These are phyloP conservation scores for Senecio squalidus DNA, from an alignment of 140 eudicot species.

Conservation along the genomic window DNA sequence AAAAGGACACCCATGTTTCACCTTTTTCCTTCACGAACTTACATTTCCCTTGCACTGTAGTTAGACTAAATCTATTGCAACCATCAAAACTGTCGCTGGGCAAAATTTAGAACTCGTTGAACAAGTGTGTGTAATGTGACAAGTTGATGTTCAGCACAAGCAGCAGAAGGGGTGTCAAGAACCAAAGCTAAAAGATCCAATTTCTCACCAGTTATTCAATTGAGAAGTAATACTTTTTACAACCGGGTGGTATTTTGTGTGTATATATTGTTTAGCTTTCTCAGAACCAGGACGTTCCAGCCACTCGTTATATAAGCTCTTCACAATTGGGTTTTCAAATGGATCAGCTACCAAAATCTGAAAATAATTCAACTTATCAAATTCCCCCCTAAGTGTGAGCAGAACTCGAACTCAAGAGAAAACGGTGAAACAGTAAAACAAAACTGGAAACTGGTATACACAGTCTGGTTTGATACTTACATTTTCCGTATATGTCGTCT, in stretches of 20 bases:
- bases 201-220: slow-evolving; percentile 68
- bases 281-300: slow-evolving; percentile 85
- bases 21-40: background rate
- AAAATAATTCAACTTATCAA: background rate
- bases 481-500: slow-evolving; percentile 57
- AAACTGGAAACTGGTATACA: slow-evolving; percentile 3
- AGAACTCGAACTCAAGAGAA: too few species aligned
- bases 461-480: slow-evolving; percentile 44
- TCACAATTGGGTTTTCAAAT: slow-evolving; percentile 56
- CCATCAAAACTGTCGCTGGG: background rate
- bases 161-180: slow-evolving; percentile 4
- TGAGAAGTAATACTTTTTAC: slow-evolving; percentile 69
- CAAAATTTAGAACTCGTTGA: background rate
- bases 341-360: slow-evolving; percentile 73
- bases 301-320: slow-evolving; percentile 64
- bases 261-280: slow-evolving; percentile 60
- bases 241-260: slow-evolving; percentile 77
- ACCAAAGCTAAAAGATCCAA: background rate
- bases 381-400: too few species aligned
- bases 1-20: background rate
- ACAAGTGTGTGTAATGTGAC: background rate
- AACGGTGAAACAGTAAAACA: too few species aligned
- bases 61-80: background rate
- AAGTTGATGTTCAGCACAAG: background rate
- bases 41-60: background rate